phyloP scores from a whole-genome alignment of 257 asterid species.

The Fraxinus anomala region DNA sequence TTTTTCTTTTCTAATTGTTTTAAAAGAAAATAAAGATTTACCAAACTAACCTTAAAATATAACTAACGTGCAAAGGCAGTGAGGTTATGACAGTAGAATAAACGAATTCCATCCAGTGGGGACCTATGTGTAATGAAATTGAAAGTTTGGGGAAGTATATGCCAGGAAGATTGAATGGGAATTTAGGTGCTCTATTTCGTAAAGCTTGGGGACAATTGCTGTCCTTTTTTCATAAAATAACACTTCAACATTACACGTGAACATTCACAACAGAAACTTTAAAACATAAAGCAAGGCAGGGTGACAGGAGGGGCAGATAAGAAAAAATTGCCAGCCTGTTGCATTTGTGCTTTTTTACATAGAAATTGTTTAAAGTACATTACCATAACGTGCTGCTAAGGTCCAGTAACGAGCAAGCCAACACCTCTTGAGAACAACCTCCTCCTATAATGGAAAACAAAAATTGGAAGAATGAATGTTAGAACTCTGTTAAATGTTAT shows the following conservation, averaged over 20 bases:
- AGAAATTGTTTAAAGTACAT: constrained; percentile 30
- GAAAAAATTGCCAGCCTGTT: constrained; percentile 17
- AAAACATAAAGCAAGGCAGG: constrained; percentile 16
- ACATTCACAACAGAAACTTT: constrained; percentile 1
- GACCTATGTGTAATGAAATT: background rate
- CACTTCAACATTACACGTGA: constrained; percentile 14
- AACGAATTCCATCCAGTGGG: background rate
- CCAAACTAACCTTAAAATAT: background rate
- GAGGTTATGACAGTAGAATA: background rate
- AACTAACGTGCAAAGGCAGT: background rate
- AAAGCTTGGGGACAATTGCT: background rate
- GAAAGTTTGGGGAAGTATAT: background rate
- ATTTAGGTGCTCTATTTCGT: background rate
- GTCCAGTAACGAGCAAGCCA: constrained; percentile 99
- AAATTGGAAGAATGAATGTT: constrained; percentile 19
- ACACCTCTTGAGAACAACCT: constrained; percentile 95
- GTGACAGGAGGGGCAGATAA: constrained; percentile 2
- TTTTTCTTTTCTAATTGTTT: background rate
- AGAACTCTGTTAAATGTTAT: constrained; percentile 27
- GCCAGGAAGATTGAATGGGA: background rate
- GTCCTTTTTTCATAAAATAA: background rate
- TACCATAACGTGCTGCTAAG: constrained; percentile 89
- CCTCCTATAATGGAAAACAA: constrained; percentile 64
- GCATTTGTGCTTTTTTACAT: background rate
- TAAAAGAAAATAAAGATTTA: background rate